These are phyloP conservation scores for Martiniozyma abietophila DNA, from an alignment of 805 yeast genomes.

Conservation along the genomic window DNA sequence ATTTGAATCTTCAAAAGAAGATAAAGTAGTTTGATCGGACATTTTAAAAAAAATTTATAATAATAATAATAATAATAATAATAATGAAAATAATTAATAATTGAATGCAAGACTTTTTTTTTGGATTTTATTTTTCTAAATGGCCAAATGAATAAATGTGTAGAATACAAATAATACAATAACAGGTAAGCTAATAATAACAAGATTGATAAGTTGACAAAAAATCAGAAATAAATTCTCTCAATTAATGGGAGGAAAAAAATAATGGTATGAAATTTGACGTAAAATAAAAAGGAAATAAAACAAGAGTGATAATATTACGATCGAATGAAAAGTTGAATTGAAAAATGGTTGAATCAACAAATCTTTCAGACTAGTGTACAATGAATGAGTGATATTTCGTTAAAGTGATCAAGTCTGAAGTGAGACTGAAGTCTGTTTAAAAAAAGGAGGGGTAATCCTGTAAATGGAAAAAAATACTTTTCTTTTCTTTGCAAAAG, in stretches of 20 bases:
- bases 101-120: neutral
- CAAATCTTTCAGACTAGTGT: neutral
- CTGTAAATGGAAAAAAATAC: neutral
- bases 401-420: neutral
- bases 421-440: conserved; percentile 1
- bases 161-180: conserved; percentile 9
- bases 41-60: conserved; percentile 10
- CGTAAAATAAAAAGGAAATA: neutral
- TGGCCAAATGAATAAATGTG: neutral
- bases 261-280: neutral
- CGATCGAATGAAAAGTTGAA: neutral
- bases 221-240: neutral
- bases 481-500: too few species aligned
- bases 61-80: neutral
- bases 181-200: conserved; percentile 7
- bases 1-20: conserved; percentile 24
- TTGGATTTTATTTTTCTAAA: neutral
- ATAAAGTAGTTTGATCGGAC: conserved; percentile 29
- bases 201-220: neutral
- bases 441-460: neutral
- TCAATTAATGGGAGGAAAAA: neutral
- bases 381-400: neutral
- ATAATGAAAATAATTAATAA: neutral
- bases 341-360: too few species aligned
- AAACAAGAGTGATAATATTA: neutral